Percentiles rank a stretch among this genome's conserved stretches.
Evolutionary conservation across 2,329 filamentous ascomycete species (phyloP).

Genomic region (Bimuria novae-zelandiae): DNA sequence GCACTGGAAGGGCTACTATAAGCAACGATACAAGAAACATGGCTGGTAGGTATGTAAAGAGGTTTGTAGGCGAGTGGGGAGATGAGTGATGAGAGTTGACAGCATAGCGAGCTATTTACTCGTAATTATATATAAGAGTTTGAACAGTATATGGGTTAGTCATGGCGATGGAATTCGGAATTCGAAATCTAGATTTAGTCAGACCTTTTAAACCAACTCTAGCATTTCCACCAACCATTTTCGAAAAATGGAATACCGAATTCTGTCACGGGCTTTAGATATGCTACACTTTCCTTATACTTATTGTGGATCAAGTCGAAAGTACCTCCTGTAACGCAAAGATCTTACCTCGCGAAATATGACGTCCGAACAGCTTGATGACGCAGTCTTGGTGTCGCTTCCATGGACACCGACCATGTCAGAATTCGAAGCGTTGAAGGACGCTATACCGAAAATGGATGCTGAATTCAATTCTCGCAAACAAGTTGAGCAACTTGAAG

Average conservation of each 20-base stretch:
- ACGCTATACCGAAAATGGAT: slow-evolving; percentile 1
- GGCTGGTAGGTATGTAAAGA: no score
- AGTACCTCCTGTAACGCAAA: not conserved
- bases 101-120: no score
- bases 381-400: not conserved
- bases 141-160: no score
- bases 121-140: no score
- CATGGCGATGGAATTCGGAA: no score
- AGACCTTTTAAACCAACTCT: not conserved
- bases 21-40: not conserved
- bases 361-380: not conserved
- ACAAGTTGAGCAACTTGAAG: not conserved
- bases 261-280: not conserved
- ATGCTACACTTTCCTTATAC: not conserved
- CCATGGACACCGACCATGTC: not conserved
- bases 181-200: not conserved
- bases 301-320: not conserved
- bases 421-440: not conserved
- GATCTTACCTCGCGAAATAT: not conserved
- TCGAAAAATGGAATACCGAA: not conserved
- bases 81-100: no score
- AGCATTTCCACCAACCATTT: not conserved
- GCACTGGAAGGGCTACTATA: not conserved
- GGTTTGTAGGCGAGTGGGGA: no score
- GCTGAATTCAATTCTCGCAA: not conserved